Evolutionary conservation across 2,329 filamentous ascomycete genomes (phyloP), one percentile per base, ranked within the genome.

Genomic region (Paraphaeosphaeria minitans): DNA sequence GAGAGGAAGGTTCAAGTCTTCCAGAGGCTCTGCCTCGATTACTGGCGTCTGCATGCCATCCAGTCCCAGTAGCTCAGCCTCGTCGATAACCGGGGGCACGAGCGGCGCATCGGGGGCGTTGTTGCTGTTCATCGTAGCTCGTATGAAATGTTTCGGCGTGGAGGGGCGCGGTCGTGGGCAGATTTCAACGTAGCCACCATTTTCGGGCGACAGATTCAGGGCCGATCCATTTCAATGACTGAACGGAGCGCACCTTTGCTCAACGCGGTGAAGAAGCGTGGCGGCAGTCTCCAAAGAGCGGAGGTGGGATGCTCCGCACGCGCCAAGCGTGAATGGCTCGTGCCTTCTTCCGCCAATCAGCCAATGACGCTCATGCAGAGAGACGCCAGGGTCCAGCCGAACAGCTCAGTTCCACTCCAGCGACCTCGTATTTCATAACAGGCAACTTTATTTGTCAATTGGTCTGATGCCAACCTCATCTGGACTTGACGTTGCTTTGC

Each of bases 31-130:
- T 13, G 66, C 66, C 56, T 76, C 68, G 42, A 74, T 69, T 50
- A 74, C 62, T 16, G 72, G 71, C n/a, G 69, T 70, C 41, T 73
- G 65, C 16, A 63, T 64, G 55, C 63, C 66, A 8, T 68, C 61
- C 6, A 74, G 60, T 22, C 69, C 73, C 51, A 77, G 65, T 49
- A 77, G 64, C 57, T 77, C 76, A 48, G 73, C 75, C 54, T 74
- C 75, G 35, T 78, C 76, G 42, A 77, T 60, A 29, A 70, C 69
- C 8, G 73, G 70, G 24, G 75, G 74, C 64, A 75, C 74, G 19
- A 74, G 65, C 19, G 70, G 67, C 56, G 65, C 69, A 35, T 66
- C 70, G 49, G 67, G 60, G 45, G 66, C 29, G 54, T 64, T 59
- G 66, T 56, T 63, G 52, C 63, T 60, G 50, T 71, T 66, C 73